Evolutionary conservation across 2,329 filamentous ascomycete genomes (phyloP).

Genomic region (Aspergillus caelatus): DNA sequence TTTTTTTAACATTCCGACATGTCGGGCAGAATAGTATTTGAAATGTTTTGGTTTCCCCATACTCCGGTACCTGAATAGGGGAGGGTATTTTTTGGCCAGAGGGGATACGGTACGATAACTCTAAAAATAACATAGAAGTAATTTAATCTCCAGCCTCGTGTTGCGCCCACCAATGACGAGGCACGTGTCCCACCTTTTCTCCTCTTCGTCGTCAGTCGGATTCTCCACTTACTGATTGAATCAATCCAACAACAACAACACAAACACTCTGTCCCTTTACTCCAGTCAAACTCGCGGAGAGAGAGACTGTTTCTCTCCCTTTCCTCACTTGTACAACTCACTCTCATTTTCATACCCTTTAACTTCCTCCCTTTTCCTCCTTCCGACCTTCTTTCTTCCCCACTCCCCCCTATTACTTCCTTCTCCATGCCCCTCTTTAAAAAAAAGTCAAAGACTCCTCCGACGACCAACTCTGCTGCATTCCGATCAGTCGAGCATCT

Average conservation of each 20-base stretch:
- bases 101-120: neutral
- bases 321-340: neutral
- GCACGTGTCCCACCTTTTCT: constrained; percentile 2
- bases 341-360: constrained; percentile 3
- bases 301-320: neutral
- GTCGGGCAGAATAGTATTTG: neutral
- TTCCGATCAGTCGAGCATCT: constrained; percentile 26
- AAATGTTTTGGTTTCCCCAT: neutral
- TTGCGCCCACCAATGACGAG: neutral
- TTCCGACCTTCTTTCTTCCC: neutral
- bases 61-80: neutral
- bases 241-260: constrained; percentile 3
- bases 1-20: neutral
- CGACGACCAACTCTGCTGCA: constrained; percentile 17
- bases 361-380: constrained; percentile 2
- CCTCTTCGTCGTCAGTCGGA: neutral
- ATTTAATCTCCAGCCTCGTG: neutral
- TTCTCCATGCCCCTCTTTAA: constrained; percentile 29
- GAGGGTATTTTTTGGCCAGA: neutral
- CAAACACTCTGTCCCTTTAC: neutral
- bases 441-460: constrained; percentile 25
- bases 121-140: neutral
- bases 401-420: neutral
- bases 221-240: neutral
- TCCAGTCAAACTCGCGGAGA: neutral